Conservation (phyloP, 176 grass and related monocot species). For the Oryza longistaminata region DNA sequence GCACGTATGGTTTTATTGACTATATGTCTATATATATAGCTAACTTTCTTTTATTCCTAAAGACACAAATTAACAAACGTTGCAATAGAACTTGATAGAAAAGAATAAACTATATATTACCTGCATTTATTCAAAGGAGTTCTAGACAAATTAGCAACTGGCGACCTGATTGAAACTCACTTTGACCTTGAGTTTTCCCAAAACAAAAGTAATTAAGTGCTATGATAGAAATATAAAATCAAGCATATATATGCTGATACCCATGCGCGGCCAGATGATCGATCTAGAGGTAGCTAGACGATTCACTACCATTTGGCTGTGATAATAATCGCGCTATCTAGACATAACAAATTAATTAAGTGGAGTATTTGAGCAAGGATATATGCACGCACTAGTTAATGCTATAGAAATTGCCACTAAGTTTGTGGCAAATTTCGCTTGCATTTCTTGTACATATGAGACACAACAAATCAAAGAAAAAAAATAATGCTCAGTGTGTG, state of each 20-base stretch:
- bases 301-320: constrained; percentile 2
- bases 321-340: background rate
- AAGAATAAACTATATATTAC: background rate
- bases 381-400: background rate
- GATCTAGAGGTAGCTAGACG: background rate
- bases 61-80: too few species aligned
- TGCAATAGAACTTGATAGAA: background rate
- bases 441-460: constrained; percentile 1
- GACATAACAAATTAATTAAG: background rate
- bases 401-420: constrained; percentile 11
- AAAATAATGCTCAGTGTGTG: background rate
- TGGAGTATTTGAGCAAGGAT: background rate
- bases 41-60: too few species aligned
- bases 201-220: too few species aligned
- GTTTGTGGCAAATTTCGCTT: constrained; percentile 8
- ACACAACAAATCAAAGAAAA: background rate
- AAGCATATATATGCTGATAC: background rate
- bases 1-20: too few species aligned
- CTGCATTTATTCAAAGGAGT: background rate
- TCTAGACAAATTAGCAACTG: constrained; percentile 20
- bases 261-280: background rate
- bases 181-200: constrained; percentile 23
- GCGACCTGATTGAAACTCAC: constrained; percentile 18
- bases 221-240: too few species aligned
- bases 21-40: too few species aligned